Evolutionary conservation across 495 filamentous ascomycete genomes (phyloP).

Genomic region (Tetracladium marchalianum): DNA sequence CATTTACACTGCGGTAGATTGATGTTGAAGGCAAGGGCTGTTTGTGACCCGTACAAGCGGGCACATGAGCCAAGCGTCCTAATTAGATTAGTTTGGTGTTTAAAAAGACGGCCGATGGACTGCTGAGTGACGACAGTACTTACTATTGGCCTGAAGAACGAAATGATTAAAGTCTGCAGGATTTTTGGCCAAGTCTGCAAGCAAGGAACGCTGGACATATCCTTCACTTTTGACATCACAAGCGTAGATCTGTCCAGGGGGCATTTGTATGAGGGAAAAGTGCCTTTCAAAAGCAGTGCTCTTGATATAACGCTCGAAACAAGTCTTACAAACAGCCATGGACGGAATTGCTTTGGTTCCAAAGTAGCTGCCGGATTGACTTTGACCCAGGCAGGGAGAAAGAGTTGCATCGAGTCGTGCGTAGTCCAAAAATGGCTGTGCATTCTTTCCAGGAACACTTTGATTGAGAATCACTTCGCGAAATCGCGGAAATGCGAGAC

Average conservation of each 20-base stretch:
- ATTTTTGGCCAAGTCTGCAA: neutral
- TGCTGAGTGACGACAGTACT: neutral
- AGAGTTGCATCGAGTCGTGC: no score
- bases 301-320: slow-evolving; percentile 5
- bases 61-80: no score
- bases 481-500: no score
- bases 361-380: no score
- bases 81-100: neutral
- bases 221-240: slow-evolving; percentile 1
- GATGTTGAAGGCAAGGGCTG: no score
- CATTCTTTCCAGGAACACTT: no score
- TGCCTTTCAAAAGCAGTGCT: slow-evolving; percentile 1
- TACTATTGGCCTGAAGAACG: neutral
- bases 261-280: neutral
- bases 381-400: no score
- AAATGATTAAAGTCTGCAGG: neutral
- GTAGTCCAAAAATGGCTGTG: no score
- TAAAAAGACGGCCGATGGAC: neutral
- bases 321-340: slow-evolving; percentile 4
- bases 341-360: neutral
- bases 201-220: neutral
- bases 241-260: slow-evolving; percentile 1
- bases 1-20: no score
- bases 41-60: no score
- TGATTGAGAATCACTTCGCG: no score